phyloP scores from a whole-genome alignment of 768 basidiomycete species.

The Fistulinella prunicolor region DNA sequence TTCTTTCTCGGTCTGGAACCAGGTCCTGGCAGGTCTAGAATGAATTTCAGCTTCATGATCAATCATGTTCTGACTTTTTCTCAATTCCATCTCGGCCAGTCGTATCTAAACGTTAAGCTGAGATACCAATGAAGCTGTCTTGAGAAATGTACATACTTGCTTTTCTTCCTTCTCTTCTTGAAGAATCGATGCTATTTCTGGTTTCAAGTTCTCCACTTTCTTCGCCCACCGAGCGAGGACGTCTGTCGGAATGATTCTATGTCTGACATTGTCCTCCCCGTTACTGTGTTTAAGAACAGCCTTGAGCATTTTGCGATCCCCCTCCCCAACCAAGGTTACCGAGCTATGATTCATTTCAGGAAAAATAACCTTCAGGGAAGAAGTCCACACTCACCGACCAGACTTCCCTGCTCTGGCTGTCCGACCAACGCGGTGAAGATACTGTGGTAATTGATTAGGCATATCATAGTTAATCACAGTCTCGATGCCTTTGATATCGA shows the following conservation, averaged over 20 bases:
- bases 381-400: conserved; percentile 64
- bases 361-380: not conserved
- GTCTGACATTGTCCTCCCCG: conserved; percentile 77
- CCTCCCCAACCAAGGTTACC: conserved; percentile 92
- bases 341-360: conserved; percentile 51
- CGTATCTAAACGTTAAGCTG: conserved; percentile 52
- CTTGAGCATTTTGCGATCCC: conserved; percentile 95
- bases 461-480: conserved; percentile 99
- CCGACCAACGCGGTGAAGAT: conserved; percentile 95
- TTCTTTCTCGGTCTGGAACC: conserved; percentile 92
- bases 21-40: conserved; percentile 92
- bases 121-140: conserved; percentile 5
- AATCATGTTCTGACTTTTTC: conserved; percentile 93
- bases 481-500: conserved; percentile 97
- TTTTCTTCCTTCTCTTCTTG: conserved; percentile 96
- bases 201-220: conserved; percentile 66
- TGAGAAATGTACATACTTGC: conserved; percentile 48
- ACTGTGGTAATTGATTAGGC: conserved; percentile 90
- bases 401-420: conserved; percentile 93
- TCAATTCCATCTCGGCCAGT: conserved; percentile 92
- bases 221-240: conserved; percentile 66
- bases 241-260: conserved; percentile 82
- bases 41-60: conserved; percentile 92
- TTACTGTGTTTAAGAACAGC: conserved; percentile 87
- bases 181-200: conserved; percentile 75